Evolutionary conservation across 768 basidiomycete species (phyloP), one percentile per base, ranked within the genome.

Genomic region (Lactarius quietus): DNA sequence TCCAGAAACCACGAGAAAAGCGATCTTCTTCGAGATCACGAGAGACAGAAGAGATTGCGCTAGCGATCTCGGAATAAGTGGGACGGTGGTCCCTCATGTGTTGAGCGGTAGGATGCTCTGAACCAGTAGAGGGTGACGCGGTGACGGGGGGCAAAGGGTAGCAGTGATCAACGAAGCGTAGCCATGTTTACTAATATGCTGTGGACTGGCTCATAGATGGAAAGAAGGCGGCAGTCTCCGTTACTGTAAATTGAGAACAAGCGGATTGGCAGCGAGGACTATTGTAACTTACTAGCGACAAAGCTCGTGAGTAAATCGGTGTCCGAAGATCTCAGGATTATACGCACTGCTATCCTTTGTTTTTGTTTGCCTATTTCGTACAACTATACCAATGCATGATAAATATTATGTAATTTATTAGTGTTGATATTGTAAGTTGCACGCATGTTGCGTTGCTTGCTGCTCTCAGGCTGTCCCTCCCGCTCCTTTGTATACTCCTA

Each of bases 1-100:
- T n/a, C 43, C 7, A 4, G n/a, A 45, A 9, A 45, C n/a, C 43
- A 23, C 41, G 18, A 43, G 3, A 8, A n/a, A 23, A 10, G 45
- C 23, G 45, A 6, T 45, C 14, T 2, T 45, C 4, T 12, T 9
- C 1, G 45, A 23, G 5, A 23, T 5, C 1, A n/a, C n/a, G n/a
- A n/a, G n/a, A n/a, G n/a, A n/a, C n/a, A n/a, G n/a, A n/a, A 12
- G 45, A 5, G 12, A 45, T 0, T 6, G 0, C 10, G 0, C 0
- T 5, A 5, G 12, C 0, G 3, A 45, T 23, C n/a, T 6, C 4
- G 45, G 4, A 0, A 23, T 14, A 4, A 45, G 4, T 0, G 17
- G n/a, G 45, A 14, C 4, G 1, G 45, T 23, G 0, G 2, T 6
- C 23, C 0, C 10, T 5, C 45, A 45, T 43, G 43, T 0, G 1